phyloP scores from a whole-genome alignment of 306 rosid genomes.

The Inga leiocalycina region DNA sequence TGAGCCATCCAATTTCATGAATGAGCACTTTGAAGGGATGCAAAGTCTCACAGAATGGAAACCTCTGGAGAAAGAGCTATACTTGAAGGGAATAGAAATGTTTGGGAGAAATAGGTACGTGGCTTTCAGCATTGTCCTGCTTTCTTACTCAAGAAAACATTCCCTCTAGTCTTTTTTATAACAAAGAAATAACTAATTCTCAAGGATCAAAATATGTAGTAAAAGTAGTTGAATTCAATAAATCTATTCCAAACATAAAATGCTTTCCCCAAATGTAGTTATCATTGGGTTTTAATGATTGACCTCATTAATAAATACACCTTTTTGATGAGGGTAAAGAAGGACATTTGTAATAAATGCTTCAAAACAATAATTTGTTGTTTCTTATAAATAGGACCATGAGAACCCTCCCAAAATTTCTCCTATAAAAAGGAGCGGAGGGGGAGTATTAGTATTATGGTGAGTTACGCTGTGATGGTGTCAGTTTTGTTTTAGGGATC shows the following conservation, averaged over 20 bases:
- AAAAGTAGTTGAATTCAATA: background rate
- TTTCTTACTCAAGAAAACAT: background rate
- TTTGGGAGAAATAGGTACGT: slow-evolving; percentile 89
- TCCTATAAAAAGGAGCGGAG: background rate
- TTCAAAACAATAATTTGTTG: background rate
- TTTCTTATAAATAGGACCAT: background rate
- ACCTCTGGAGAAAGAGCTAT: slow-evolving; percentile 84
- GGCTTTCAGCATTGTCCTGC: slow-evolving; percentile 22
- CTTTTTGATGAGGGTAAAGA: background rate
- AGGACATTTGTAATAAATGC: background rate
- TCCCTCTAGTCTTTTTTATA: background rate
- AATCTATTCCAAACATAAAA: too few relatives aligned
- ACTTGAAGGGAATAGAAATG: slow-evolving; percentile 90
- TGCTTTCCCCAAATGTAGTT: too few relatives aligned
- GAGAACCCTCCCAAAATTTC: background rate
- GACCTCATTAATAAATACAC: background rate
- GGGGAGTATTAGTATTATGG: slow-evolving; percentile 1
- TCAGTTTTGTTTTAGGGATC: slow-evolving; percentile 28
- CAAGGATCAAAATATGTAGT: background rate
- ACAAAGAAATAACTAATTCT: background rate
- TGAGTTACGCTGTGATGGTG: slow-evolving; percentile 22
- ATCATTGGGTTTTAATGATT: background rate
- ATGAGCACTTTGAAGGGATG: slow-evolving; percentile 42
- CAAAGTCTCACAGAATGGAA: slow-evolving; percentile 66
- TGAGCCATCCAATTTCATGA: slow-evolving; percentile 42